Conservation (phyloP, 2,329 filamentous ascomycete species). For the Colletotrichum cordylinicola region DNA sequence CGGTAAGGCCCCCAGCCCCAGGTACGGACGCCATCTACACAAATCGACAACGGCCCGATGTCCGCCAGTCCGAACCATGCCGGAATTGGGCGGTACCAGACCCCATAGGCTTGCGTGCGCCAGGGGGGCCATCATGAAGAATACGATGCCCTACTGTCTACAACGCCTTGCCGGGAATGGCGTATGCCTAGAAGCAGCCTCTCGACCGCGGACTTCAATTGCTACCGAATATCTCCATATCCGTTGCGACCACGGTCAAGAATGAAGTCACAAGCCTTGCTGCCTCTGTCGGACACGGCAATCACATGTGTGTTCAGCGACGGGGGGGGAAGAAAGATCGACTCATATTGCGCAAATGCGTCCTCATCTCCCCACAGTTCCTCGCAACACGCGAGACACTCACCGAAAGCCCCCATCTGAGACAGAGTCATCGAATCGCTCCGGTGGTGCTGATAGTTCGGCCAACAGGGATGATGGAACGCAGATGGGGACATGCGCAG, state of each 20-base stretch:
- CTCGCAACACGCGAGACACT: not conserved
- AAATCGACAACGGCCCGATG: not conserved
- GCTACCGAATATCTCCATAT: not conserved
- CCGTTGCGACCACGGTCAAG: not conserved
- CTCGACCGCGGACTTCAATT: not conserved
- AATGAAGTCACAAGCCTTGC: not conserved
- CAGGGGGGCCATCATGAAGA: not conserved
- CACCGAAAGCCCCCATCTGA: slow-evolving; percentile 7
- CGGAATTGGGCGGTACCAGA: not conserved
- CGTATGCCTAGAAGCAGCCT: not conserved
- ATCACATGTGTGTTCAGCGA: not conserved
- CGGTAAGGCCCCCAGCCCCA: not conserved
- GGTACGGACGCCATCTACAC: not conserved
- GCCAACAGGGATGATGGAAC: not conserved
- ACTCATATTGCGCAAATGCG: not conserved
- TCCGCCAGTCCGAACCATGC: not conserved
- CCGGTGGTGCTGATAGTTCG: not conserved
- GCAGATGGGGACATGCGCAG: not conserved
- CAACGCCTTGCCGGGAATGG: not conserved
- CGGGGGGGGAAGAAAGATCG: not conserved
- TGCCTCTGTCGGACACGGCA: not conserved
- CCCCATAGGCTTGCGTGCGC: not conserved
- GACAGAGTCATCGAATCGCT: slow-evolving; percentile 7
- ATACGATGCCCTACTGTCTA: not conserved
- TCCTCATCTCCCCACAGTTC: not conserved